phyloP scores from a whole-genome alignment of 768 basidiomycete genomes.

The Chalciporus pseudorubinellus region DNA sequence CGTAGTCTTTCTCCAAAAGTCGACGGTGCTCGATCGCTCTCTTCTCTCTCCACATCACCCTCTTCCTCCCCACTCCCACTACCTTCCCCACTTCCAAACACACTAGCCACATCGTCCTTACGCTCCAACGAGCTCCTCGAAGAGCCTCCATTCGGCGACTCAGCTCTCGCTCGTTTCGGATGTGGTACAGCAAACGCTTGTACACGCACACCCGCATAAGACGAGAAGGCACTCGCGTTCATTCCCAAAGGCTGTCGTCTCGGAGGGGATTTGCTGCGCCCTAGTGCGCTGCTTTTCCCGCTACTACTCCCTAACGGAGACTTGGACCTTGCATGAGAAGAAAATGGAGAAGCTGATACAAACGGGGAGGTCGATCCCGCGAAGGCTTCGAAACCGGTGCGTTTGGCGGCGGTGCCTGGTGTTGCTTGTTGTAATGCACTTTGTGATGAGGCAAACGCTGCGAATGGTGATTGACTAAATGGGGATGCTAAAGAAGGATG shows the following conservation, averaged over 20 bases:
- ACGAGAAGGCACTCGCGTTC: conserved; percentile 54
- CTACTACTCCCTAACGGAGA: conserved; percentile 42
- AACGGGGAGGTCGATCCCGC: conserved; percentile 52
- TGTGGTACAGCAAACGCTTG: conserved; percentile 43
- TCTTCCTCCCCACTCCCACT: conserved; percentile 43
- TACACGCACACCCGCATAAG: conserved; percentile 50
- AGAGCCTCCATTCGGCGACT: conserved; percentile 44
- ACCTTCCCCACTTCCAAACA: conserved; percentile 38
- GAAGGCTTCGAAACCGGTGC: conserved; percentile 58
- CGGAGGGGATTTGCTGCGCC: conserved; percentile 55
- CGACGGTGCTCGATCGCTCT: conserved; percentile 32
- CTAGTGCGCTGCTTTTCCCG: conserved; percentile 25
- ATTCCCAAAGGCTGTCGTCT: conserved; percentile 41
- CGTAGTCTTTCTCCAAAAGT: conserved; percentile 67
- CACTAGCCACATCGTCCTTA: conserved; percentile 23
- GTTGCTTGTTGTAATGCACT: conserved; percentile 16
- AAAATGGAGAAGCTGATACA: conserved; percentile 35
- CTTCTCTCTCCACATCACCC: conserved; percentile 36
- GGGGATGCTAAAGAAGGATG: conserved; percentile 22
- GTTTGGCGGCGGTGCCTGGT: conserved; percentile 43
- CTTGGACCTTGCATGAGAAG: conserved; percentile 40
- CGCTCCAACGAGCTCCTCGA: conserved; percentile 47
- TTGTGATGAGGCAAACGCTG: conserved; percentile 17
- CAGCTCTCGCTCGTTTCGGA: conserved; percentile 55
- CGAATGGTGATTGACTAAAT: conserved; percentile 22